These are phyloP conservation scores for Mollisiaceae sp. DNA, from an alignment of 2,329 filamentous ascomycete genomes.

Conservation along the genomic window DNA sequence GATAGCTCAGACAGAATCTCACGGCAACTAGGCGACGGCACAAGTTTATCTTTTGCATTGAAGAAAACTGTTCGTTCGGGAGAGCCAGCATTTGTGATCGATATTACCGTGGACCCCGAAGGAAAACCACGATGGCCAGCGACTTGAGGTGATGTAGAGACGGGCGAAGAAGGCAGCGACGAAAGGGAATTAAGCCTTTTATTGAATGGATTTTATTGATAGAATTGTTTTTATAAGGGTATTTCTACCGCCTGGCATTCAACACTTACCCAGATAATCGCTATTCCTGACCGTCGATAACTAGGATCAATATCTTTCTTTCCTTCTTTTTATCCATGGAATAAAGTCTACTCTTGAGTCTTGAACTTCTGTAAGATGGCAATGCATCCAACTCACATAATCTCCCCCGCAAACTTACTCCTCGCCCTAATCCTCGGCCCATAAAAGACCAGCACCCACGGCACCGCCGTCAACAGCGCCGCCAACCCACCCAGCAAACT, in stretches of 20 bases:
- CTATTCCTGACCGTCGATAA: too few species aligned
- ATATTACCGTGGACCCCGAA: background rate
- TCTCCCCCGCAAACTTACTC: slow-evolving; percentile 70
- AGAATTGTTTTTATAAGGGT: too few species aligned
- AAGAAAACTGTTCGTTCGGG: background rate
- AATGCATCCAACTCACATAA: slow-evolving; percentile 21
- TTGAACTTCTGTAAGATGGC: too few species aligned
- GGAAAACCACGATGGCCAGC: background rate
- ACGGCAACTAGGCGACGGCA: background rate
- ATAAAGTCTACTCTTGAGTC: too few species aligned
- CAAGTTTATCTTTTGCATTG: background rate
- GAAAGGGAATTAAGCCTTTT: too few species aligned
- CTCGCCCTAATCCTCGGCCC: slow-evolving; percentile 76
- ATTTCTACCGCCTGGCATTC: too few species aligned
- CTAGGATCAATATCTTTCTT: too few species aligned
- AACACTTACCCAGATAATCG: too few species aligned
- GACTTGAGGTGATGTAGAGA: too few species aligned
- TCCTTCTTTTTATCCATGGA: too few species aligned
- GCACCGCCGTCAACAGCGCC: slow-evolving; percentile 72
- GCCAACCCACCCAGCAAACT: slow-evolving; percentile 77
- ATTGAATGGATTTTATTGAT: too few species aligned
- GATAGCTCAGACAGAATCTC: background rate
- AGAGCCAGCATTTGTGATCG: background rate
- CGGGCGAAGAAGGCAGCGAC: too few species aligned
- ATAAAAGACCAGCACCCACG: slow-evolving; percentile 83